These are phyloP conservation scores for Calamus simplicifolius DNA, from an alignment of 176 grass and related monocot species.

Conservation along the genomic window DNA sequence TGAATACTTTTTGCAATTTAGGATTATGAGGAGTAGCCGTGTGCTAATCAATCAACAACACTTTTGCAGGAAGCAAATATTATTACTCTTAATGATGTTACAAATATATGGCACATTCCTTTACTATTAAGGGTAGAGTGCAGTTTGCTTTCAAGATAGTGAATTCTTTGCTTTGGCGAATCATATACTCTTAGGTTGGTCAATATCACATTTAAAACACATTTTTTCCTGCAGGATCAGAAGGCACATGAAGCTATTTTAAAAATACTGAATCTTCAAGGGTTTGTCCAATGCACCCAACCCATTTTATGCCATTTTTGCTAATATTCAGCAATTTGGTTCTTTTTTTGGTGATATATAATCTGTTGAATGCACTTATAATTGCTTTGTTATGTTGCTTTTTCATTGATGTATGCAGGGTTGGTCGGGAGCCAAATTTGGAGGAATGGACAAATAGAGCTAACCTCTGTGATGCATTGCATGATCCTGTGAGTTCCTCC, in stretches of 20 bases:
- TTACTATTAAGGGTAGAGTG: conserved; percentile 75
- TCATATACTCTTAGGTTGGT: not conserved
- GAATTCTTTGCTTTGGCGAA: not conserved
- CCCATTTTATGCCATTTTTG: no score
- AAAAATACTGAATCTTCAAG: conserved; percentile 72
- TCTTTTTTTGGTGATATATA: no score
- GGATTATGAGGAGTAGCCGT: no score
- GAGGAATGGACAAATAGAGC: conserved; percentile 66
- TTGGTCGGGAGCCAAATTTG: conserved; percentile 40
- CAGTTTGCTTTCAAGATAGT: conserved; percentile 1
- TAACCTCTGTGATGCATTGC: conserved; percentile 60
- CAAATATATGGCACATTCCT: conserved; percentile 99
- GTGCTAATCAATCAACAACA: not conserved
- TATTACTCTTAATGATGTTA: conserved; percentile 76
- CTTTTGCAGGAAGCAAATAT: conserved; percentile 58
- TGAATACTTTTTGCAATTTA: no score
- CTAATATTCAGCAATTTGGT: no score
- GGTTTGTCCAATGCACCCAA: conserved; percentile 31
- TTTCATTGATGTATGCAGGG: conserved; percentile 32
- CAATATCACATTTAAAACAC: not conserved
- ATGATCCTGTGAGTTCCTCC: conserved; percentile 36
- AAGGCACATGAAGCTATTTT: conserved; percentile 95
- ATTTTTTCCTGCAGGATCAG: conserved; percentile 58
- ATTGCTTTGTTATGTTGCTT: not conserved
- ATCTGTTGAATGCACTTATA: no score